Evolutionary conservation across 371 early-diverging fungal genomes (phyloP), one percentile per base, ranked within the genome.

Genomic region (Neoconidiobolus thromboides): DNA sequence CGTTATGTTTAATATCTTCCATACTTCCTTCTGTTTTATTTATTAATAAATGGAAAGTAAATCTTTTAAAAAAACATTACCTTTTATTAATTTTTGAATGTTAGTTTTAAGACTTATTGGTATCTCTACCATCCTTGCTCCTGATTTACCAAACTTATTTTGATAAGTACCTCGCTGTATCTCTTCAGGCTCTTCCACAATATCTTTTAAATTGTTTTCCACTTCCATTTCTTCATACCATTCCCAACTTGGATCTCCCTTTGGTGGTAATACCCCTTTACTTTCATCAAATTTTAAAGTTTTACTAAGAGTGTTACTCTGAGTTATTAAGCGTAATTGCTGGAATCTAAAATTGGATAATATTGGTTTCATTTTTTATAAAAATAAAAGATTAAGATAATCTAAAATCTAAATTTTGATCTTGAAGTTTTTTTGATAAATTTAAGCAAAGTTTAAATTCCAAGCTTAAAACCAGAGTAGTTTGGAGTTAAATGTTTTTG

Each of bases 111-210:
- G 50, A 1, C 71, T 64, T 36, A 66, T 61, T 1, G 87, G 87
- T 43, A 86, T 63, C 40, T 68, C 74, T 0, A 81, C 79, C 61
- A 77, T 71, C 1, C 85, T 86, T 36, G 83, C 79, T 54, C 83
- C 75, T 55, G 85, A 86, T 38, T 77, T 69, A 3, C 83, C 86
- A 63, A 80, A 84, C n/a, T 72, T 68, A 37, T 78, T 79, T 63
- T 85, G 85, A n/a, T 72, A 70, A 4, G 86, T 80, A 48, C 82
- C 76, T 46, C 86, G 75, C 6, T 67, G 67, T 37, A 26, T 44
- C 44, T 36, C 57, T 36, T 36, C 57, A 2, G 4, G 14, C 9
- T n/a, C 46, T 46, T 46, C 46, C 46, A 46, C n/a, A n/a, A 6
- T n/a, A 9, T 46, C 46, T 9, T 46, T 46, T 49, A 14, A 12